Evolutionary conservation across 257 asterid genomes (phyloP), one percentile per base, ranked within the genome.

Genomic region (Capsicum chinense): DNA sequence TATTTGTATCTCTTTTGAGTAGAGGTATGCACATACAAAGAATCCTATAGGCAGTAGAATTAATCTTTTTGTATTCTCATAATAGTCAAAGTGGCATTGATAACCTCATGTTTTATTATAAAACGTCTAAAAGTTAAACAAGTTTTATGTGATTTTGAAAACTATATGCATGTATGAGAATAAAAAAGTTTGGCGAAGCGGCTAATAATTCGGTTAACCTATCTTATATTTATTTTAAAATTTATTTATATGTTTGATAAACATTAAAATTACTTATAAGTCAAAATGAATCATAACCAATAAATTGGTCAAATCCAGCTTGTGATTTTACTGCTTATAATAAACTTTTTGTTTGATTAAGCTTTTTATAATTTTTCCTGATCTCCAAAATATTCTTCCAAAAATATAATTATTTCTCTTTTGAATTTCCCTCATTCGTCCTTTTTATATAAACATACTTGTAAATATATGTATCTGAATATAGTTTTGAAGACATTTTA

Each of bases 21-120:
- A 16, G 79, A 42, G 79, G 79, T 70, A 70, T 44, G 57, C 79
- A 70, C 79, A 9, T 44, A 70, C 35, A 44, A 71, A 71, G 37
- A 71, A 71, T 71, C 79, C 37, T 71, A 71, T 8, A 39, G 56
- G 56, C 15, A 39, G 78, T 39, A 69, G 15, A 69, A 39, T 69
- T 39, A 69, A 16, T 69, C 54, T 69, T 42, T 71, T 37, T 44
- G n/a, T 71, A 47, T 42, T 71, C 37, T 44, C 21, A 16, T 15
- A 70, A 70, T 16, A 70, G 79, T 71, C 79, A 71, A 70, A 44
- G 57, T 44, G 79, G 79, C 57, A 71, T 44, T 71, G 16, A 70
- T 70, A 17, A 35, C 71, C 71, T 37, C 21, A 68, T 52, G 52
- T 37, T 68, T 68, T 35, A 17, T 68, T 37, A 68, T 15, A 14